Evolutionary conservation across 768 basidiomycete species (phyloP), one percentile per base, ranked within the genome.

Genomic region (Trametes meyenii): DNA sequence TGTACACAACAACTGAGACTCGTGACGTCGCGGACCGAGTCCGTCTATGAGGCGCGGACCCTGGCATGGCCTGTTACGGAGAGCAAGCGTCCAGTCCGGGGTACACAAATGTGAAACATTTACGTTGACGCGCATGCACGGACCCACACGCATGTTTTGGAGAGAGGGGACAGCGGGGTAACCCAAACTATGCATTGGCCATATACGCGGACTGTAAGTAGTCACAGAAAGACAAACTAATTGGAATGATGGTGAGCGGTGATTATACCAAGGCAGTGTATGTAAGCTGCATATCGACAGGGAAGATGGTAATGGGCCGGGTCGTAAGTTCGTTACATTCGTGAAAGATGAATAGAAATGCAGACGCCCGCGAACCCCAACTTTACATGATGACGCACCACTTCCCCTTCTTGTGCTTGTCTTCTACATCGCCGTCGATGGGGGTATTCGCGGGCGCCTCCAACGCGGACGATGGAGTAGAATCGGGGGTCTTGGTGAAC

Each of bases 331-430:
- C 66, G 58, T 65, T 52, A 66, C 53, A 62, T 53, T 66, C 67
- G 56, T 66, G 24, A 66, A 55, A 17, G 21, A 50, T 24, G 26
- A 60, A 19, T 42, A 24, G 23, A 60, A 54, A 45, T 55, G 56
- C 51, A 48, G 44, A 59, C 39, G 45, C 57, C 33, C 29, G 35
- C 40, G 35, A 33, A 19, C n/a, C 54, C 56, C 51, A 13, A 49
- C 36, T 64, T 70, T 66, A 73, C 70, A 71, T 71, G 45, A 72
- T 69, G 39, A 68, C 58, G 63, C 70, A 73, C 70, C 67, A 70
- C 67, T 61, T 62, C 40, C 56, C 44, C 62, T 60, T 66, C 61
- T 68, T 68, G 38, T 68, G 63, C 54, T 69, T 63, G 54, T 65
- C 63, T 50, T 60, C 59, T 33, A 60, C 58, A 35, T 54, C 50